phyloP scores from a whole-genome alignment of 306 rosid genomes.

The Cicer chorassanicum region DNA sequence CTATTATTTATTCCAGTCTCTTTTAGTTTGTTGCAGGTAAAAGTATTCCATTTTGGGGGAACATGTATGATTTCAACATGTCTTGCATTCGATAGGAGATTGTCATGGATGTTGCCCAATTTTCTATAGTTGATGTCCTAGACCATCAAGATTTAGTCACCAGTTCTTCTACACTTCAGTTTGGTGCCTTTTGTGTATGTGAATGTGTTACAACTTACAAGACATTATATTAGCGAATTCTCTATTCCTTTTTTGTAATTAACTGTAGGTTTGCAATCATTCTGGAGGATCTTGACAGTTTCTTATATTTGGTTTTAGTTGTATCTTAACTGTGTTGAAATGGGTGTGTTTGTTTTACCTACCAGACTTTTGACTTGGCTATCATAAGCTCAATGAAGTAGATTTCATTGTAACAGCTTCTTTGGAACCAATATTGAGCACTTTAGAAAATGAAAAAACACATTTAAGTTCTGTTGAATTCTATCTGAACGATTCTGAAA shows the following conservation, averaged over 20 bases:
- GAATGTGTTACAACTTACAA: not conserved
- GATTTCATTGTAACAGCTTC: too few species aligned
- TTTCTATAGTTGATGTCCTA: constrained; percentile 78
- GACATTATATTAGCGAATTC: not conserved
- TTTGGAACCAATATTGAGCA: too few species aligned
- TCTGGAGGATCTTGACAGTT: not conserved
- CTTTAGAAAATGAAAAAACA: too few species aligned
- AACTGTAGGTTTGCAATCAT: constrained; percentile 10
- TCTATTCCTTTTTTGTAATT: constrained; percentile 12
- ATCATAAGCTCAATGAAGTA: constrained; percentile 45
- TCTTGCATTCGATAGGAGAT: constrained; percentile 79
- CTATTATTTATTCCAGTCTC: constrained; percentile 34
- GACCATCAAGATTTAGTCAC: constrained; percentile 80
- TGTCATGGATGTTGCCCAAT: constrained; percentile 65
- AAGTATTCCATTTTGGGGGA: constrained; percentile 94
- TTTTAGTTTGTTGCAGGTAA: constrained; percentile 89
- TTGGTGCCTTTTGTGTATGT: constrained; percentile 47
- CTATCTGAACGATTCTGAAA: not conserved
- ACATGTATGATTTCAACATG: constrained; percentile 76
- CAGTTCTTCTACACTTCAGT: constrained; percentile 70
- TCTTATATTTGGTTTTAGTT: not conserved
- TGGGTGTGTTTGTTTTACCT: not conserved
- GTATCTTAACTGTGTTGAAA: constrained; percentile 25
- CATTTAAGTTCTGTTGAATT: not conserved
- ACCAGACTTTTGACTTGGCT: constrained; percentile 83